A percentile compares a stretch with the other conserved stretches of the same genome.
phyloP scores from a whole-genome alignment of 768 basidiomycete genomes.

The Auriscalpium orientale region DNA sequence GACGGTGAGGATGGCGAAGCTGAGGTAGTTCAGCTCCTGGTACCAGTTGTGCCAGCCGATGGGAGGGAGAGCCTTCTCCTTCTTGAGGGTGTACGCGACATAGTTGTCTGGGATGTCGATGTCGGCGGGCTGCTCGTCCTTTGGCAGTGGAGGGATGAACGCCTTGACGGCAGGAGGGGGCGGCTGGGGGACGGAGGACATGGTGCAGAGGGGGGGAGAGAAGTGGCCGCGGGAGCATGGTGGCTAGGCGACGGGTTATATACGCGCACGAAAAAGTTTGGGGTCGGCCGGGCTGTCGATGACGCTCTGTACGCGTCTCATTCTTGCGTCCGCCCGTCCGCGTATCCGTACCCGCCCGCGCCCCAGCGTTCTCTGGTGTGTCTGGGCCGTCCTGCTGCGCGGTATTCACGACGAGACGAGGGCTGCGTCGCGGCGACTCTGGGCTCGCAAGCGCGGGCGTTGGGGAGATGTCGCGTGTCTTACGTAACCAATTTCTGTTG shows the following conservation, averaged over 20 bases:
- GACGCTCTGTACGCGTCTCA: neutral
- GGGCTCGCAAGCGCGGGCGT: neutral
- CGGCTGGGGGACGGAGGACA: conserved; percentile 24
- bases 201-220: conserved; percentile 12
- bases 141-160: conserved; percentile 16
- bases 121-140: conserved; percentile 25
- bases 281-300: neutral
- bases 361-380: neutral
- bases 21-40: conserved; percentile 72
- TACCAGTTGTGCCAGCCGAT: conserved; percentile 36
- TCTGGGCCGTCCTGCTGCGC: neutral
- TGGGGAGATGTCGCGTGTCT: conserved; percentile 4
- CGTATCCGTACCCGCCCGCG: neutral
- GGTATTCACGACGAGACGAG: neutral
- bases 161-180: conserved; percentile 16
- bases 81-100: conserved; percentile 44
- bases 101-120: conserved; percentile 49
- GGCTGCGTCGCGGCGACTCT: neutral
- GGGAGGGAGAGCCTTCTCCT: conserved; percentile 41
- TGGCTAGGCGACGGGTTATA: conserved; percentile 1
- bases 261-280: conserved; percentile 7
- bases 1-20: conserved; percentile 60
- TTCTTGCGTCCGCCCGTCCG: neutral
- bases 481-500: conserved; percentile 15
- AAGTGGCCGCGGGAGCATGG: neutral